Conservation (phyloP, 2,329 filamentous ascomycete genomes). For the Exophiala viscosa region DNA sequence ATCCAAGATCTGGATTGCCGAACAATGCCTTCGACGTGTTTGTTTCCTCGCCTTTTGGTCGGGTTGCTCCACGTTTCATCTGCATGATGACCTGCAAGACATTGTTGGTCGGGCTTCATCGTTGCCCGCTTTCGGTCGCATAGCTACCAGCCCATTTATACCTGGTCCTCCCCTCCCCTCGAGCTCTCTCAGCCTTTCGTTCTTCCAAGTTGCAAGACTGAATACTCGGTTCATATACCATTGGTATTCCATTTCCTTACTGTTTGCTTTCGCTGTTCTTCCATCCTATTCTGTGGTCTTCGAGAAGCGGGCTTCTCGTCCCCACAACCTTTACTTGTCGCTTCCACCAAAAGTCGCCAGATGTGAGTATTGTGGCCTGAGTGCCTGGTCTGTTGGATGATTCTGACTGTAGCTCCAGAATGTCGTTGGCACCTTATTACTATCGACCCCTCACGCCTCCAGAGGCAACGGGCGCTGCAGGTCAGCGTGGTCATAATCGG, state of each 20-base stretch:
- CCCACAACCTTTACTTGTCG: slow-evolving; percentile 8
- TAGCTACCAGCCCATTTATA: slow-evolving; percentile 27
- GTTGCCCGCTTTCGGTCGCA: slow-evolving; percentile 19
- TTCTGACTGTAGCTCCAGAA: slow-evolving; percentile 30
- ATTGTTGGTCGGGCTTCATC: slow-evolving; percentile 21
- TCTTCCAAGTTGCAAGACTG: slow-evolving; percentile 25
- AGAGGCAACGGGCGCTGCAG: slow-evolving; percentile 33
- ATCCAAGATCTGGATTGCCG: slow-evolving; percentile 22
- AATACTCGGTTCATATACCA: slow-evolving; percentile 17
- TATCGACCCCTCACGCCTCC: slow-evolving; percentile 47
- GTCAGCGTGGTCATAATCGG: slow-evolving; percentile 51
- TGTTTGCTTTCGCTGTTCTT: slow-evolving; percentile 25
- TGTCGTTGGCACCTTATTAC: slow-evolving; percentile 42
- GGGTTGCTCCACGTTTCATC: slow-evolving; percentile 24
- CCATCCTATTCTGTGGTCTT: slow-evolving; percentile 6
- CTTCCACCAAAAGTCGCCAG: slow-evolving; percentile 13
- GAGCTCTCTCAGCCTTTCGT: slow-evolving; percentile 28
- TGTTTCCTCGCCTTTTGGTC: slow-evolving; percentile 19
- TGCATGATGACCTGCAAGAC: slow-evolving; percentile 22
- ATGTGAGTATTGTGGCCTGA: slow-evolving; percentile 20
- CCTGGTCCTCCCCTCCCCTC: slow-evolving; percentile 21
- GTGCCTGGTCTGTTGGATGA: slow-evolving; percentile 6
- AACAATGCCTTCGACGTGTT: slow-evolving; percentile 19
- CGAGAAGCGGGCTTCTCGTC: slow-evolving; percentile 27
- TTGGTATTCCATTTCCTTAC: slow-evolving; percentile 23